Conservation (phyloP, 2,329 filamentous ascomycete genomes). For the Mariannaea elegans region DNA sequence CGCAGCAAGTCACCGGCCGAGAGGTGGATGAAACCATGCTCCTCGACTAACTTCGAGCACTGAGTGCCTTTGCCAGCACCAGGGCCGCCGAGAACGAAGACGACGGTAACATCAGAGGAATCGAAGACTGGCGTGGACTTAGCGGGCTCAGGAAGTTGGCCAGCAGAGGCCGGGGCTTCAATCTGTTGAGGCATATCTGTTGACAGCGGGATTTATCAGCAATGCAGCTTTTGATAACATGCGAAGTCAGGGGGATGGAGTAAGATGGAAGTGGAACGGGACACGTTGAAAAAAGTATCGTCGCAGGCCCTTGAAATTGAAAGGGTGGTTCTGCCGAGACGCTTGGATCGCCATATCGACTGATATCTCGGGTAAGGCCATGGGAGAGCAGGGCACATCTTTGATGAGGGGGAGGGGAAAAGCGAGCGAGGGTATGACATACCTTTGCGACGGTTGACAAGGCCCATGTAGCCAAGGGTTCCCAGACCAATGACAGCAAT, state of each 20-base stretch:
- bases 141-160: slow-evolving; percentile 52
- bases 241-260: slow-evolving; percentile 7
- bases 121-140: slow-evolving; percentile 76
- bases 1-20: slow-evolving; percentile 93
- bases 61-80: slow-evolving; percentile 98
- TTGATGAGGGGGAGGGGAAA: slow-evolving; percentile 11
- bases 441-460: slow-evolving; percentile 62
- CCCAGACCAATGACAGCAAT: slow-evolving; percentile 58
- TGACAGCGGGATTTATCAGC: slow-evolving; percentile 5
- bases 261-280: slow-evolving; percentile 11
- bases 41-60: slow-evolving; percentile 84
- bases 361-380: slow-evolving; percentile 19
- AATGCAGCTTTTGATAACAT: neutral
- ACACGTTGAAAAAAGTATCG: neutral
- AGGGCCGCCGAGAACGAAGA: slow-evolving; percentile 96
- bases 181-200: slow-evolving; percentile 25
- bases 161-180: slow-evolving; percentile 29
- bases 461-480: slow-evolving; percentile 58
- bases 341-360: slow-evolving; percentile 22
- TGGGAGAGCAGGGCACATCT: slow-evolving; percentile 4
- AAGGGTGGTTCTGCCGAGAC: slow-evolving; percentile 12
- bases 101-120: slow-evolving; percentile 80
- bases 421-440: slow-evolving; percentile 33
- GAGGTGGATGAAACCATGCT: slow-evolving; percentile 93
- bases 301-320: slow-evolving; percentile 5